Conservation (phyloP, 257 asterid species). For the Dorcoceras hygrometricum region DNA sequence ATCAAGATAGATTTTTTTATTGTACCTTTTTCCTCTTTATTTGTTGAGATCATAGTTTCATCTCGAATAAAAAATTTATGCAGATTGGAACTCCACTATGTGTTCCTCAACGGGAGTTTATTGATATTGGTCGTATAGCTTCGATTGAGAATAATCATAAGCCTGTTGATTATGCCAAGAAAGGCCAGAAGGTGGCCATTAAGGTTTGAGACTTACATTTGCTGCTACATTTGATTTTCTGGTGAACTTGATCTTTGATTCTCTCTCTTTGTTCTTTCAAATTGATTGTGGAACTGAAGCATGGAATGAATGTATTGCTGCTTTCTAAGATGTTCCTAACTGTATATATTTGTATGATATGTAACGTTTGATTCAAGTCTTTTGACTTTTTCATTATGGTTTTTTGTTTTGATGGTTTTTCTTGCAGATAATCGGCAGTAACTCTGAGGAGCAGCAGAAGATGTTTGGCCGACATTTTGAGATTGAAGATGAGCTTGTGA, state of each 20-base stretch:
- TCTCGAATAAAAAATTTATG: background rate
- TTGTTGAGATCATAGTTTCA: background rate
- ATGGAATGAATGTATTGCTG: background rate
- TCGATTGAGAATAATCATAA: constrained; percentile 89
- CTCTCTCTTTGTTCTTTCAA: background rate
- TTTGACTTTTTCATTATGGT: background rate
- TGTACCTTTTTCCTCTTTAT: background rate
- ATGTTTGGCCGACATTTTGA: constrained; percentile 96
- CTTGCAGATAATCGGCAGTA: constrained; percentile 73
- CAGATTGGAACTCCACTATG: constrained; percentile 83
- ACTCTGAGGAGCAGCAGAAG: constrained; percentile 88
- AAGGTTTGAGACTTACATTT: constrained; percentile 56
- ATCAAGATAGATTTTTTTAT: background rate
- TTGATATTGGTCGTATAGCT: constrained; percentile 84
- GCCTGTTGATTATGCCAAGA: constrained; percentile 86
- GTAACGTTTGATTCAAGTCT: no score
- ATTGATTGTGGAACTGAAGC: background rate
- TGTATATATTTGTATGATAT: background rate
- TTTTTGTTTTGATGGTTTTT: constrained; percentile 3
- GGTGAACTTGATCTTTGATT: background rate
- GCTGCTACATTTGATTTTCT: background rate
- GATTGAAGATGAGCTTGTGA: constrained; percentile 91
- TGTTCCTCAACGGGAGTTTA: constrained; percentile 74
- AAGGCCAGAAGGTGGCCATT: constrained; percentile 88
- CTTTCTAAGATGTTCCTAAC: background rate